Conservation (phyloP, 805 yeast species). For the Metschnikowia rubicola region DNA sequence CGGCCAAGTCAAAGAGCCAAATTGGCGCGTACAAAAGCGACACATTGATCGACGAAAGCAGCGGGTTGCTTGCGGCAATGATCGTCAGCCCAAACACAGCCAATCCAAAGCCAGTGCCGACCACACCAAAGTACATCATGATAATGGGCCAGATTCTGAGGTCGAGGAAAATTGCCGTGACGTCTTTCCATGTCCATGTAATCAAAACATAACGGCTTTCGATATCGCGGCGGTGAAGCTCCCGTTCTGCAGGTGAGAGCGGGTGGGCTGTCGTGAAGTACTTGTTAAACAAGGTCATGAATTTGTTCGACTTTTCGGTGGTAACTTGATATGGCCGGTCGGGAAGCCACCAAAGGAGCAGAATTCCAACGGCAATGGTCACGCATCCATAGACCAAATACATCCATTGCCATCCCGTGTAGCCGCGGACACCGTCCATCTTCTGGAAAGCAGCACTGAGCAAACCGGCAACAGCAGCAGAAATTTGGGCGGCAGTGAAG, state of each 20-base stretch:
- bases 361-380: constrained; percentile 60
- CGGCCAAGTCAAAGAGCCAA: constrained; percentile 81
- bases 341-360: constrained; percentile 80
- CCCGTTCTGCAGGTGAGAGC: constrained; percentile 49
- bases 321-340: constrained; percentile 53
- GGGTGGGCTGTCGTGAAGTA: constrained; percentile 42
- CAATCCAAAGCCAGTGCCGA: constrained; percentile 85
- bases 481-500: constrained; percentile 88
- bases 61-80: constrained; percentile 61
- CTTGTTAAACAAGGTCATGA: constrained; percentile 21
- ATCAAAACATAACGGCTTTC: constrained; percentile 43
- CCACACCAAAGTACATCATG: constrained; percentile 89
- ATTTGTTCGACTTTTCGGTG: constrained; percentile 13
- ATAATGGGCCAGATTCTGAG: constrained; percentile 74
- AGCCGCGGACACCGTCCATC: constrained; percentile 68
- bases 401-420: constrained; percentile 85
- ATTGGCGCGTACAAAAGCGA: constrained; percentile 83
- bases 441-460: constrained; percentile 86
- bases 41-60: constrained; percentile 60
- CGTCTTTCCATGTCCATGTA: constrained; percentile 60
- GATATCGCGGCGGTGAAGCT: constrained; percentile 60
- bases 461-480: constrained; percentile 85
- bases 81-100: constrained; percentile 83
- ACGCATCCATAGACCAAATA: constrained; percentile 72
- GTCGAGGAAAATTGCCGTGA: constrained; percentile 54